Evolutionary conservation across 2,329 filamentous ascomycete species (phyloP).

Genomic region (Scleromitrula shiraiana): DNA sequence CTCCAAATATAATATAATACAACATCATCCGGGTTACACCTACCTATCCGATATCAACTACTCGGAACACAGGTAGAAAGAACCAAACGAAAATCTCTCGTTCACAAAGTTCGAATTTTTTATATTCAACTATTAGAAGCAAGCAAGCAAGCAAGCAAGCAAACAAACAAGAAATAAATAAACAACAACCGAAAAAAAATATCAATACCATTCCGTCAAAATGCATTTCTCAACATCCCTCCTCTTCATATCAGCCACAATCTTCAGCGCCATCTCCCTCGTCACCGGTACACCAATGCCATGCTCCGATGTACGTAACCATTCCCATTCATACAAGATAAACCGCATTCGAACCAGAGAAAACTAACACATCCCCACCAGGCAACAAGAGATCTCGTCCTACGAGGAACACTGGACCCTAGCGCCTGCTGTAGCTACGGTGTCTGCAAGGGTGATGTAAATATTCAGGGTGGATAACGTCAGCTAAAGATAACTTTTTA

Average conservation of each 20-base stretch:
- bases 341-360: too few species aligned
- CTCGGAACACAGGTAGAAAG: too few species aligned
- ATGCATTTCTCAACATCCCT: neutral
- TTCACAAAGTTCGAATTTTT: too few species aligned
- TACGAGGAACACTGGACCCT: slow-evolving; percentile 5
- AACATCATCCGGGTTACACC: too few species aligned
- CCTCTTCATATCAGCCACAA: slow-evolving; percentile 2
- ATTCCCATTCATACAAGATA: neutral
- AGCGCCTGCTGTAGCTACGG: slow-evolving; percentile 9
- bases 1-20: too few species aligned
- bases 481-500: neutral
- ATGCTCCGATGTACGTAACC: slow-evolving; percentile 4
- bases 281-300: slow-evolving; percentile 4
- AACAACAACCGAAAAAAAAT: too few species aligned
- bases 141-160: too few species aligned
- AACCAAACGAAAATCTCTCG: too few species aligned
- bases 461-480: neutral
- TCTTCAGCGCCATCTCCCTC: slow-evolving; percentile 2
- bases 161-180: too few species aligned
- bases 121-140: too few species aligned
- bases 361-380: neutral
- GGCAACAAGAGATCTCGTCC: slow-evolving; percentile 8
- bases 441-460: neutral
- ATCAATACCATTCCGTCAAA: neutral
- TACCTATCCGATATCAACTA: too few species aligned